Evolutionary conservation across 768 basidiomycete species (phyloP), one percentile per base, ranked within the genome.

Genomic region (Paxillus rubicundulus): DNA sequence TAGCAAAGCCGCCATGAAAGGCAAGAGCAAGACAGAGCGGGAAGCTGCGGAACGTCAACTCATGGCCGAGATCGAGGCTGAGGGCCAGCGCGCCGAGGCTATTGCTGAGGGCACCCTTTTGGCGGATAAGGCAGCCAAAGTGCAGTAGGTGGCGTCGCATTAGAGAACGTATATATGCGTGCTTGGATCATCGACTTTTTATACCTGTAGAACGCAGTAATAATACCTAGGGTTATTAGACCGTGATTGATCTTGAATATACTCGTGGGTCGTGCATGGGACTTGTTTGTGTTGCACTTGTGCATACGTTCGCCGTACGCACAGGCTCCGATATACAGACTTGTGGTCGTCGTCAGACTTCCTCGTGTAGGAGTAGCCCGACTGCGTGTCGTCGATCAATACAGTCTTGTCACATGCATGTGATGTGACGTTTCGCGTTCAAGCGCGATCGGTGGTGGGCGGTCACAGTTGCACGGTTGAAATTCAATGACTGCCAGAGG

Each of bases 61-160:
- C 45, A 73, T 86, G 60, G 83, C 70, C 0, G 84, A 90, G 72
- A 80, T 87, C 9, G 89, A 91, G 70, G 75, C 77, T 13, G 89
- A 90, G 67, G 90, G 90, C 20, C 65, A 82, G 13, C 76, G 73
- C 41, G 86, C 87, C 5, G 91, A 90, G 70, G 81, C 82, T 1
- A 76, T 77, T 41, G 81, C 77, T 0, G 71, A 71, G 50, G 70
- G 54, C 66, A 75, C 63, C 55, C 2, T 47, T 5, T 2, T n/a
- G 9, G 34, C 39, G 4, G 33, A 32, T 2, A 69, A 69, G 61
- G 53, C 55, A 10, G 53, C 50, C 52, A 69, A 70, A 42, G 65
- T 63, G 3, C 67, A 69, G 40, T 69, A 63, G 32, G 49, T 17
- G 38, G 14, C 28, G 16, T 47, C 20, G 27, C 30, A 53, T 37